Evolutionary conservation across 2,329 filamentous ascomycete genomes (phyloP), one percentile per base, ranked within the genome.

Genomic region (Aphanoascus verrucosus): DNA sequence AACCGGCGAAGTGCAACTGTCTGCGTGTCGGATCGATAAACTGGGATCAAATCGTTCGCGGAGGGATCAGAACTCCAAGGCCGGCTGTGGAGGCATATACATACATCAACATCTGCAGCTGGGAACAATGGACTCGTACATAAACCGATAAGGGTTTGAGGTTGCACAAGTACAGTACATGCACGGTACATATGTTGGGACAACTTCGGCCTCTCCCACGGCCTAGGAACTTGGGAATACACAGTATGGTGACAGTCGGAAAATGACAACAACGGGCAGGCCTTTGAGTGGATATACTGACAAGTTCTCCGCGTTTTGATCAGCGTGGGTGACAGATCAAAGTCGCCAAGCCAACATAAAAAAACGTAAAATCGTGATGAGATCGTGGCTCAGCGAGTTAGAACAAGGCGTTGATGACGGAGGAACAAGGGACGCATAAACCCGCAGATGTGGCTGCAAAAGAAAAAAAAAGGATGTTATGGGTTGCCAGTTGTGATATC

Each of bases 301-400:
- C 9, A 31, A 8, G 7, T 41, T 17, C 19, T 15, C 38, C 38
- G 14, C 15, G 19, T 41, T 19, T 41, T 15, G 23, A 28, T 28
- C 23, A 28, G 23, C 23, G 23, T 19, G 17, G 40, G 40, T 5
- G 23, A 3, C 9, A 42, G 40, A 31, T 35, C 32, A 20, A 20
- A 31, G 35, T 9, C 19, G 46, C 46, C 46, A 49, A 49, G 46
- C 17, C n/a, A 17, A 15, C 12, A 12, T 38, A 20, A 19, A 34
- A 40, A 12, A 40, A n/a, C 34, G 20, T 11, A 49, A 31, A 52
- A 15, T 46, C 46, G 50, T 42, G 43, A 52, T 34, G 23, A 52
- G 42, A 46, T 52, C 15, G 42, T 11, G 17, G 35, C 17, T 9
- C 12, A 49, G 35, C 46, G 43, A 45, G 50, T 31, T 37, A 44